phyloP scores from a whole-genome alignment of 2,329 filamentous ascomycete species.

The Hypoxylon sp. region DNA sequence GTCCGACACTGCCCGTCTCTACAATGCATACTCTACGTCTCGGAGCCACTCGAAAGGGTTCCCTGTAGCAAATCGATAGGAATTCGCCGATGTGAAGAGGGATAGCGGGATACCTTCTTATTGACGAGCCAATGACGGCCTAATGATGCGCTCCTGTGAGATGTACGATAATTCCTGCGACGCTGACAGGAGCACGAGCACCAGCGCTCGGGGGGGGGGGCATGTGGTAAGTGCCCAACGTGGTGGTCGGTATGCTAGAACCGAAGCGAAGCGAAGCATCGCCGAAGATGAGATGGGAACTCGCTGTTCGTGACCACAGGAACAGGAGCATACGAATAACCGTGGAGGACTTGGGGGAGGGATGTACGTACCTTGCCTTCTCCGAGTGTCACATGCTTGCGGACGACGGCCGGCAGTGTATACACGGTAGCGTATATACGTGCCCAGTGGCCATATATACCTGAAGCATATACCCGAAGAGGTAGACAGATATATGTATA shows the following conservation, averaged over 20 bases:
- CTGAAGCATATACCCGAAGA: too few relatives aligned
- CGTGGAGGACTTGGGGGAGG: too few relatives aligned
- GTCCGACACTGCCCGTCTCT: constrained; percentile 29
- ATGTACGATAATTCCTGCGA: constrained; percentile 4
- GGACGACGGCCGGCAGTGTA: constrained; percentile 16
- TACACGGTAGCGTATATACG: too few relatives aligned
- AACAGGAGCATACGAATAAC: neutral
- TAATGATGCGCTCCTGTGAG: constrained; percentile 6
- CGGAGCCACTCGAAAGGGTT: constrained; percentile 11
- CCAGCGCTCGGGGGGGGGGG: constrained; percentile 7
- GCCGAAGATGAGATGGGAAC: neutral
- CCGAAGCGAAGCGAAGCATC: neutral
- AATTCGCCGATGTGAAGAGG: constrained; percentile 22
- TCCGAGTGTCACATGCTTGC: constrained; percentile 32
- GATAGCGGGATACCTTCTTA: neutral
- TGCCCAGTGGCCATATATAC: too few relatives aligned
- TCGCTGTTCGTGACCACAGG: neutral
- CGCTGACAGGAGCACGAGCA: constrained; percentile 6
- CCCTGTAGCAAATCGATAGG: constrained; percentile 18
- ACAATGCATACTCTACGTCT: neutral
- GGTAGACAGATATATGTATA: too few relatives aligned
- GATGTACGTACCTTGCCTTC: constrained; percentile 16
- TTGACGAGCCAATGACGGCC: constrained; percentile 16
- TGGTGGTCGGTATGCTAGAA: neutral
- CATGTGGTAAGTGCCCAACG: constrained; percentile 11